A percentile compares a stretch with the other conserved stretches of the same genome.
Evolutionary conservation across 495 filamentous ascomycete species (phyloP).

Genomic region (Pyrenopolyporus hunteri): DNA sequence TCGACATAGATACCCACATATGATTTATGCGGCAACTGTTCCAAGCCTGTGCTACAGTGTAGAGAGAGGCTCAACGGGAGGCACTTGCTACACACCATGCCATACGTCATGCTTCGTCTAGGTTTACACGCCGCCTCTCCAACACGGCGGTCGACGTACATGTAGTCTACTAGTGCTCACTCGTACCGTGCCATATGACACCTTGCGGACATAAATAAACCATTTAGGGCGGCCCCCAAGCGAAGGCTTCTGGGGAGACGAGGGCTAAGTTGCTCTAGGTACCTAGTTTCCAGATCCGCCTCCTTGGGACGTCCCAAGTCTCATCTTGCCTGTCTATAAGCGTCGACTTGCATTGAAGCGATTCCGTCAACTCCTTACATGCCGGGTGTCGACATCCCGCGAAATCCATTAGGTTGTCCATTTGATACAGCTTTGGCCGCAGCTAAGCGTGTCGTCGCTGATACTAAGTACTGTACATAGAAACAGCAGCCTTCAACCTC

Average conservation of each 20-base stretch:
- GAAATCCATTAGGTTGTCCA: neutral
- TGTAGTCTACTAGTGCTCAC: slow-evolving; percentile 35
- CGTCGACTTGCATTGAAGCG: slow-evolving; percentile 23
- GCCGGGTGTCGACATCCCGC: slow-evolving; percentile 11
- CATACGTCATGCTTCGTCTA: slow-evolving; percentile 24
- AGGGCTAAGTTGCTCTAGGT: slow-evolving; percentile 21
- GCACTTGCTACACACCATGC: neutral
- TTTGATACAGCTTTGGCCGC: slow-evolving; percentile 11
- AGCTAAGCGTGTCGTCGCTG: slow-evolving; percentile 18
- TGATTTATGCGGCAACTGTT: slow-evolving; percentile 14
- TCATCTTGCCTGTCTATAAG: slow-evolving; percentile 14
- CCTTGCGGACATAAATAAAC: slow-evolving; percentile 31
- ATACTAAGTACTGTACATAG: too few relatives aligned
- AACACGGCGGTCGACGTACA: slow-evolving; percentile 29
- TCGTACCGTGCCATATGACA: slow-evolving; percentile 33
- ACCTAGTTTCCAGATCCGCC: slow-evolving; percentile 19
- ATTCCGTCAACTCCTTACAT: slow-evolving; percentile 15
- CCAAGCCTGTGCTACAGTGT: slow-evolving; percentile 7
- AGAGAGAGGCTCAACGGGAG: slow-evolving; percentile 18
- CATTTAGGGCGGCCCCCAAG: slow-evolving; percentile 19
- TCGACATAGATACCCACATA: slow-evolving; percentile 16
- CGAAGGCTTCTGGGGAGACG: slow-evolving; percentile 12
- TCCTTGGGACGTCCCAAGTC: slow-evolving; percentile 21
- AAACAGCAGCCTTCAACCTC: neutral
- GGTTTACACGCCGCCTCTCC: neutral